Base-by-base conservation (phyloP, 441 rosid genomes). In the Bocquillonia castaneifolia region DNA sequence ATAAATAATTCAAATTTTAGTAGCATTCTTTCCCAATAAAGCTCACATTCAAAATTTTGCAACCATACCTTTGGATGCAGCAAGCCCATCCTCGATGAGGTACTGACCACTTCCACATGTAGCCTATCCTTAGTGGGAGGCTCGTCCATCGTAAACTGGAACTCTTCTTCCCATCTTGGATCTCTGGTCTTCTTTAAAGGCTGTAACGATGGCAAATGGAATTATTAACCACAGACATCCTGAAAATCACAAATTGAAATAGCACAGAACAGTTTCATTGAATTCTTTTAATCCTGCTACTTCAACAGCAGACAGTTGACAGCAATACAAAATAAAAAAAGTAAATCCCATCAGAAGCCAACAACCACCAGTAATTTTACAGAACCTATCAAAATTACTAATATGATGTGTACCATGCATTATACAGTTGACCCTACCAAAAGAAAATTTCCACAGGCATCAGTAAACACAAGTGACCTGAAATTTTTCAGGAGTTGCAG, bases 121-220 rank as follows among this genome's bases (percentile, higher is more conserved):
- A 93, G 26, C 79, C 81, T 93, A 45, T 91, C 93, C 14, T 82
- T 79, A 40, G 72, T 55, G 0, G 98, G 98, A 68, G 96, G 88
- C 80, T 91, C 97, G 14, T 89, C 97, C 61, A 91, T 75, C 62
- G 76, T 71, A 73, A 91, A 91, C 63, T 81, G 56, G 79, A 89
- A 93, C 63, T 93, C 97, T 75, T 93, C 92, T 57, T 81, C 93
- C 98, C 98, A 93, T 79, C 96, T 89, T 50, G 97, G 98, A 79
- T 89, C 96, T 80, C 98, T 81, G 77, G 80, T 89, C 84, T 93
- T 93, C 88, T 91, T 93, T 63, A 93, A 68, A 17, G 66, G 74
- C 96, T 89, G 85, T 62, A 72, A 52, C 57, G 70, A 44, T 51
- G 20, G 34, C 51, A 76, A 28, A 73, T 42, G 36, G 26, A 70